Conservation (phyloP, 139 green algal genomes). For the Picochlorum costavermella region DNA sequence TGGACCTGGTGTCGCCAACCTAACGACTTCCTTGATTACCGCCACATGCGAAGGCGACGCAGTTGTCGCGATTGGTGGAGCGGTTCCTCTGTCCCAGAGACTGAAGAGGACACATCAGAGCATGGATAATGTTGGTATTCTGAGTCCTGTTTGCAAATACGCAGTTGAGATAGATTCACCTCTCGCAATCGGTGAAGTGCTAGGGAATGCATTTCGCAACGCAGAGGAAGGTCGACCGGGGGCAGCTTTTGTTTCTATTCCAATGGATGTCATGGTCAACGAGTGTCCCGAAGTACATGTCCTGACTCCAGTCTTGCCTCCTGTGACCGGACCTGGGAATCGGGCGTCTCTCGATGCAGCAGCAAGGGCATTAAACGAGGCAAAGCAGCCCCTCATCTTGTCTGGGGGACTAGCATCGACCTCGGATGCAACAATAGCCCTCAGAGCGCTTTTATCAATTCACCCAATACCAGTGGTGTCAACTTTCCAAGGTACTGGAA, state of each 20-base stretch:
- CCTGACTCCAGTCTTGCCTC: not conserved
- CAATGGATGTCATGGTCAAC: constrained; percentile 6
- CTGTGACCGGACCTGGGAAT: not conserved
- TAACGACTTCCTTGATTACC: constrained; percentile 1
- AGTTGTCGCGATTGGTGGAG: constrained; percentile 12
- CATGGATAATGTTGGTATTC: constrained; percentile 10
- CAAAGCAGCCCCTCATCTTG: constrained; percentile 5
- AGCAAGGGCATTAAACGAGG: constrained; percentile 2
- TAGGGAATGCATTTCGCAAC: constrained; percentile 8
- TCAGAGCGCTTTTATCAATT: not conserved
- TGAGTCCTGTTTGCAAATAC: constrained; percentile 14
- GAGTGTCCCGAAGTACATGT: constrained; percentile 2
- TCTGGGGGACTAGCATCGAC: constrained; percentile 8
- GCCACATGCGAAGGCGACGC: constrained; percentile 13
- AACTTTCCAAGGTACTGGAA: constrained; percentile 14
- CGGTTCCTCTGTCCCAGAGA: constrained; percentile 1
- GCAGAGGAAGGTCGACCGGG: constrained; percentile 13
- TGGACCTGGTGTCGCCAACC: not conserved
- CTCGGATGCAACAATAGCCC: not conserved
- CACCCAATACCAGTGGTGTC: constrained; percentile 10
- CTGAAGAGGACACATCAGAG: constrained; percentile 13
- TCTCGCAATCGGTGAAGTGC: constrained; percentile 9
- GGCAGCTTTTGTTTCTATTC: constrained; percentile 13
- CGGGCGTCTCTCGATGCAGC: not conserved
- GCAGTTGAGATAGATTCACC: constrained; percentile 3